These are phyloP conservation scores for Neospora caninum DNA, from an alignment of 169 alveolate genomes.

Conservation along the genomic window DNA sequence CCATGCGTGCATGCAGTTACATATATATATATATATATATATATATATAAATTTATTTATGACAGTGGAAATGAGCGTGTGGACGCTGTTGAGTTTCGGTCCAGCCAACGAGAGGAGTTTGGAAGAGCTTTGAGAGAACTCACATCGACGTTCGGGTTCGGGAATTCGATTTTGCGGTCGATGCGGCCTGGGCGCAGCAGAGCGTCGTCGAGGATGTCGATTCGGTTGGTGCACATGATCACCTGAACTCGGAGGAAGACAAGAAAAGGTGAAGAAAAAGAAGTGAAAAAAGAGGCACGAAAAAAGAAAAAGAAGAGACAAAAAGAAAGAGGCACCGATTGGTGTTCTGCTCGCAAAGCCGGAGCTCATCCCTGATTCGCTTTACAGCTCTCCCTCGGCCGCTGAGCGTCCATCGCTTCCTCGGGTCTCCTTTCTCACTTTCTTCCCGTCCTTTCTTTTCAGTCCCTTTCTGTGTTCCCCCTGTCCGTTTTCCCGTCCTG, in stretches of 20 bases:
- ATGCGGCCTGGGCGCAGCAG: conserved; percentile 98
- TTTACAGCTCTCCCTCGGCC: no score
- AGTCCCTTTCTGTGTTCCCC: background rate
- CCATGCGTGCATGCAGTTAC: no score
- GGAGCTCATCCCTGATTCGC: no score
- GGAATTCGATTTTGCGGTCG: conserved; percentile 98
- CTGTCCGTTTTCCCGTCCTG: background rate
- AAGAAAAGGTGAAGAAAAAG: background rate
- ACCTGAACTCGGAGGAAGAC: conserved; percentile 75
- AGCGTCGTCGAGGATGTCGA: conserved; percentile 99
- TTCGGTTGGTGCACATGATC: conserved; percentile 98
- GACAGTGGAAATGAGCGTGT: no score
- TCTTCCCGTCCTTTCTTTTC: background rate
- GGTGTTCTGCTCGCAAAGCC: no score
- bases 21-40: no score
- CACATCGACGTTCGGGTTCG: conserved; percentile 89
- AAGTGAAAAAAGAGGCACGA: background rate
- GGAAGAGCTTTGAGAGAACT: background rate
- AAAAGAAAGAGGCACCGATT: background rate
- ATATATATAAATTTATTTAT: no score
- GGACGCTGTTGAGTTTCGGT: no score
- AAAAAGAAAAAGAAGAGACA: background rate
- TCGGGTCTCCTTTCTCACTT: background rate
- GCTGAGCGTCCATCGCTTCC: background rate
- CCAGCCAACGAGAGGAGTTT: no score